Evolutionary conservation across 2,329 filamentous ascomycete genomes (phyloP), one percentile per base, ranked within the genome.

Genomic region (Aspergillus pseudonomiae): DNA sequence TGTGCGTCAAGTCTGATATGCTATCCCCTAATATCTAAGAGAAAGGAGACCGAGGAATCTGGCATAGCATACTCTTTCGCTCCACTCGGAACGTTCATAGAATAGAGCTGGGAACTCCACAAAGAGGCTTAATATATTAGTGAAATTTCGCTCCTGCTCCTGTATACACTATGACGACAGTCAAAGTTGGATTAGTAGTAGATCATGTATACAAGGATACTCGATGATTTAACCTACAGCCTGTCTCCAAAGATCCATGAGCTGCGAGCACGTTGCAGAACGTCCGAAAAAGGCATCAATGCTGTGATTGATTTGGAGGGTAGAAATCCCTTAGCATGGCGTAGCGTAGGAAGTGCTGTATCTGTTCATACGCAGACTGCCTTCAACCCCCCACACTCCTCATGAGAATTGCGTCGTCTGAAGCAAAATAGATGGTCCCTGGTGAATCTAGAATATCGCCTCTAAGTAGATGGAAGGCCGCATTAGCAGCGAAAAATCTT

Each of bases 1-100:
- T 87, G 73, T 96, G 92, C 76, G 94, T 97, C 72, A 95, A 94
- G 76, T 96, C 94, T 70, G 93, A 97, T 78, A 85, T 92, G 67
- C 81, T 97, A 65, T 92, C 92, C 56, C 93, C 93, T 3, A 97
- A 96, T 81, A 88, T 96, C 67, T 97, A 62, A 71, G 61, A 53
- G 45, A 39, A 32, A 52, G 32, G 14, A 32, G 16, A 32, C 16
- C 11, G 43, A 24, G 28, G 16, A 28, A 48, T 16, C 21, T 12
- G 12, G 46, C 7, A 28, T 50, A 50, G 46, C 46, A n/a, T 50
- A 28, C 26, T n/a, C 19, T 30, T 30, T 19, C n/a, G n/a, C 30
- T 52, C 36, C 32, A 59, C 24, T 59, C 16, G 14, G 28, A n/a
- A 52, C 14, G 16, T 32, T 32, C 28, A 28, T 50, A 30, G 16